Conservation (phyloP, 495 filamentous ascomycete genomes). For the Parathielavia hyrcaniae region DNA sequence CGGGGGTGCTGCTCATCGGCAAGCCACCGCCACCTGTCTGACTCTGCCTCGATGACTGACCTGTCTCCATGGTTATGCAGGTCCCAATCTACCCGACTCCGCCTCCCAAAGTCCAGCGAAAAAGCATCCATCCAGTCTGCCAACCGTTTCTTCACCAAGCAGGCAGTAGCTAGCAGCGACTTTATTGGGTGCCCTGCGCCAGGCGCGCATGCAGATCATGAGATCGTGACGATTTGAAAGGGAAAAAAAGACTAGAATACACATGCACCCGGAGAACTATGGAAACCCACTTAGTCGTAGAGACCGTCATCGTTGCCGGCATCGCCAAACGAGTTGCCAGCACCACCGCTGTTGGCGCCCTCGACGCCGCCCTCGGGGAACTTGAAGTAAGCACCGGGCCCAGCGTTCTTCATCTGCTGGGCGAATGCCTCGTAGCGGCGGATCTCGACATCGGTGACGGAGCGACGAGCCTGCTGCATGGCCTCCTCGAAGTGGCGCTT, state of each 20-base stretch:
- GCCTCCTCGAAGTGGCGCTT: conserved; percentile 98
- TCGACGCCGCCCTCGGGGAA: conserved; percentile 73
- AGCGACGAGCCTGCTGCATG: conserved; percentile 86
- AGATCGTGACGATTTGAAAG: conserved; percentile 7
- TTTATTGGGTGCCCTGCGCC: not conserved
- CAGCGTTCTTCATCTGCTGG: conserved; percentile 96
- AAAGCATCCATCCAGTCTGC: not conserved
- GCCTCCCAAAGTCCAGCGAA: not conserved
- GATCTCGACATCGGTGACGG: conserved; percentile 94
- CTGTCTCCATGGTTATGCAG: not conserved
- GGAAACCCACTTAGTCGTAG: conserved; percentile 48
- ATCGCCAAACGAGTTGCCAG: conserved; percentile 65
- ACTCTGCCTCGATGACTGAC: not conserved
- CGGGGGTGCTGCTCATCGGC: not conserved
- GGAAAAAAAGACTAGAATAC: conserved; percentile 20
- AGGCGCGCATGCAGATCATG: not conserved
- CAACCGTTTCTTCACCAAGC: not conserved
- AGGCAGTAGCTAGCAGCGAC: not conserved
- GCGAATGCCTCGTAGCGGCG: conserved; percentile 97
- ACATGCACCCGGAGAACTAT: conserved; percentile 5
- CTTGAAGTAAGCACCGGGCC: conserved; percentile 92
- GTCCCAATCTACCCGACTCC: conserved; percentile 1
- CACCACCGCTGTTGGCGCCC: conserved; percentile 41
- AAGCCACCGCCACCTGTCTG: not conserved
- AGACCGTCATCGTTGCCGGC: conserved; percentile 85